Conservation (phyloP, 1,139 yeast species). For the Zhuliangozyma blackwelliae region DNA sequence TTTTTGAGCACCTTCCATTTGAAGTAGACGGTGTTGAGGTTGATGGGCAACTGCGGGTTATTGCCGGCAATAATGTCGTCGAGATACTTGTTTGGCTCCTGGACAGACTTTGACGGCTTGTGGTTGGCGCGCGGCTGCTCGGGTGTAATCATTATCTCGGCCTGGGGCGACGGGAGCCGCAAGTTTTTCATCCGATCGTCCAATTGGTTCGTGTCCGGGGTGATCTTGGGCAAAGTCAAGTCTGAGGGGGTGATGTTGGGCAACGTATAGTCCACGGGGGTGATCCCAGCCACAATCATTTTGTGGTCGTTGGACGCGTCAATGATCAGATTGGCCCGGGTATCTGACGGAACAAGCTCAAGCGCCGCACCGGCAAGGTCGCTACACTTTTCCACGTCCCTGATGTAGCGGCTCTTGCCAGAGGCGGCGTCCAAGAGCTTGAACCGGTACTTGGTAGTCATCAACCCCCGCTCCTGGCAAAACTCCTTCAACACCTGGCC, state of each 20-base stretch:
- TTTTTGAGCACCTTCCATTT: slow-evolving; percentile 83
- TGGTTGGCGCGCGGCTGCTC: not conserved
- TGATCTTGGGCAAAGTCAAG: slow-evolving; percentile 21
- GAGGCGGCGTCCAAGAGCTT: slow-evolving; percentile 8
- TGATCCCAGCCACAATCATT: slow-evolving; percentile 15
- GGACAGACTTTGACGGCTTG: slow-evolving; percentile 3
- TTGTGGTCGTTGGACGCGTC: slow-evolving; percentile 4
- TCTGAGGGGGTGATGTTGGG: slow-evolving; percentile 27
- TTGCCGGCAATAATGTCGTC: slow-evolving; percentile 35
- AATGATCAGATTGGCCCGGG: slow-evolving; percentile 6
- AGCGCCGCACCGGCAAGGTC: slow-evolving; percentile 18
- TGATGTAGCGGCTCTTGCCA: slow-evolving; percentile 9
- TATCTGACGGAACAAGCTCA: slow-evolving; percentile 18
- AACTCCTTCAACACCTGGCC: slow-evolving; percentile 31
- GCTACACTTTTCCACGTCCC: slow-evolving; percentile 19
- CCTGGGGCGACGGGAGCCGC: slow-evolving; percentile 1
- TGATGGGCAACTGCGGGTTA: slow-evolving; percentile 31
- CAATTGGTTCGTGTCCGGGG: slow-evolving; percentile 23
- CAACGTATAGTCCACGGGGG: slow-evolving; percentile 26
- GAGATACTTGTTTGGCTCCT: slow-evolving; percentile 22
- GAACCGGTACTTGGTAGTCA: slow-evolving; percentile 17
- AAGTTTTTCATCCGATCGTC: slow-evolving; percentile 18
- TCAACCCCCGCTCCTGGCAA: slow-evolving; percentile 27
- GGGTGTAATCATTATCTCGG: not conserved
- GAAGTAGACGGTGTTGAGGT: slow-evolving; percentile 38